Evolutionary conservation across 768 basidiomycete species (phyloP), one percentile per base, ranked within the genome.

Genomic region (Zangia roseola): DNA sequence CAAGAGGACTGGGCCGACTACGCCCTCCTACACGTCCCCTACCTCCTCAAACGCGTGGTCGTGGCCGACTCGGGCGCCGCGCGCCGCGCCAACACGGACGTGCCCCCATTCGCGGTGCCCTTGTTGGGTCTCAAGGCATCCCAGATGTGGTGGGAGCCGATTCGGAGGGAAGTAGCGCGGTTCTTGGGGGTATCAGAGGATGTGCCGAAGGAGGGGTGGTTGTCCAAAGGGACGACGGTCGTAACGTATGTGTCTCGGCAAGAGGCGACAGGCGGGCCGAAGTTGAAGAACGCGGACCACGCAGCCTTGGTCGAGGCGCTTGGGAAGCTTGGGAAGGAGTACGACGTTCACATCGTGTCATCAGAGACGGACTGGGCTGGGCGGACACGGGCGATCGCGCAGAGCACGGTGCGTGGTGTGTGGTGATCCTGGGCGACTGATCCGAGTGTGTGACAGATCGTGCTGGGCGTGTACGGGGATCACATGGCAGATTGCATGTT

Each of bases 1-100:
- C 49, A 71, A 16, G 79, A 84, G 49, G 91, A 94, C 59, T 92
- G 90, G 81, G 73, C 78, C 40, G 92, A 94, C 67, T 84, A 85
- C 56, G 74, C 77, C 31, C 74, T 77, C 49, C 79, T 90, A 58
- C 73, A 75, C 17, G 75, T 82, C 16, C 88, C 92, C 0, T 91
- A 84, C 63, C 58, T 93, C 16, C 69, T 91, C 45, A 85, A 88
- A 55, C 83, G 90, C 10, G 72, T 89, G 12, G 81, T 95, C 26
- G 70, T 97, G 28, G 84, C 83, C 0, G 91, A 94, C 59, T 73
- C 84, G 39, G 76, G 79, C n/a, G 87, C 86, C 0, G 84, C 89
- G 0, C 69, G 64, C 41, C 68, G 72, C 47, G 67, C 61, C 3
- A 43, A 53, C 33, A 20, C 28, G 0, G 60, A 60, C 40, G 30